These are phyloP conservation scores for Pisolithus tinctorius DNA, from an alignment of 768 basidiomycete genomes.

Conservation along the genomic window DNA sequence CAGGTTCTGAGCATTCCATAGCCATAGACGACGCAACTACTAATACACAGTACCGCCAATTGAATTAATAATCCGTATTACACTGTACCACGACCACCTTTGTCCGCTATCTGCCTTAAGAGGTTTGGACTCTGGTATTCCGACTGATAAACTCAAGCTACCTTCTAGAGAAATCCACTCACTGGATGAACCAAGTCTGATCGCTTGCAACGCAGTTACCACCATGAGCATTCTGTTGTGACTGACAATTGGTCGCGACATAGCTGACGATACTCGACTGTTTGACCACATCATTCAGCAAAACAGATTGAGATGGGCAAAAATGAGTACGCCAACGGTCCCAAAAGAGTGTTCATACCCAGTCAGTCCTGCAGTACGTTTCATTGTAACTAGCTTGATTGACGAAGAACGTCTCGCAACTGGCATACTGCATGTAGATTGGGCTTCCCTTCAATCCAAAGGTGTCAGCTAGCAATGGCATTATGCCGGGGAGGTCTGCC, in stretches of 20 bases:
- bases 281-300: neutral
- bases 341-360: slow-evolving; percentile 26
- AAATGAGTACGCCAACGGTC: neutral
- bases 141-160: no score
- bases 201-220: slow-evolving; percentile 42
- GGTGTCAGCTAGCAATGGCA: neutral
- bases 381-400: slow-evolving; percentile 37
- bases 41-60: no score
- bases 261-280: slow-evolving; percentile 34
- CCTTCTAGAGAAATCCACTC: slow-evolving; percentile 11
- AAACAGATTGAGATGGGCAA: neutral
- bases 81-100: no score
- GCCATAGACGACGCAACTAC: no score
- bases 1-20: no score
- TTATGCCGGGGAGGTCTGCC: neutral
- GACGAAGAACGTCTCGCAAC: slow-evolving; percentile 43
- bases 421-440: slow-evolving; percentile 30
- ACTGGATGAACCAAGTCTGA: slow-evolving; percentile 46
- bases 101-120: no score
- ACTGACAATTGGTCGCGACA: slow-evolving; percentile 41
- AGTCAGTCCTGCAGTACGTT: slow-evolving; percentile 42
- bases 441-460: neutral
- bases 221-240: slow-evolving; percentile 44
- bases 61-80: no score
- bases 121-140: no score